These are phyloP conservation scores for Pythium apleroticum DNA, from an alignment of 352 stramenopile genomes.

Conservation along the genomic window DNA sequence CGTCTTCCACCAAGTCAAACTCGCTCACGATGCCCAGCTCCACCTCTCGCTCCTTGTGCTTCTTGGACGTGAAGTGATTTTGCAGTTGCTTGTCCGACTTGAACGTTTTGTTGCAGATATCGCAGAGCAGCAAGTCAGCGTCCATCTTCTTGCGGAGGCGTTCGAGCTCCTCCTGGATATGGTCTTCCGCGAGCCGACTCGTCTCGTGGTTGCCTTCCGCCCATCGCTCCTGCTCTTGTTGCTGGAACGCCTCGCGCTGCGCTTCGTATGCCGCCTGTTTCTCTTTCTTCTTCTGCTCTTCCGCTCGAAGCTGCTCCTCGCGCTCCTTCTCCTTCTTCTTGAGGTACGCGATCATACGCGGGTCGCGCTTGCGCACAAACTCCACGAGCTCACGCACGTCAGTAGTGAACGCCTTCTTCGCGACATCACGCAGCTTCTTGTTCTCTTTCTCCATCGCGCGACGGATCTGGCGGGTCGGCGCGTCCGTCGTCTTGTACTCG, in stretches of 20 bases:
- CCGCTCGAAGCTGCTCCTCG: conserved; percentile 39
- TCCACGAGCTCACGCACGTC: conserved; percentile 83
- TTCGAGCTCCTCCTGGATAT: conserved; percentile 68
- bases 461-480: conserved; percentile 69
- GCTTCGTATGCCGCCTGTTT: conserved; percentile 61
- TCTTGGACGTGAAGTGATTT: conserved; percentile 81
- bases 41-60: conserved; percentile 74
- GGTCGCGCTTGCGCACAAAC: conserved; percentile 79
- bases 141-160: conserved; percentile 69
- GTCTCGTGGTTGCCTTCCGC: conserved; percentile 40
- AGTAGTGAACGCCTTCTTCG: conserved; percentile 72
- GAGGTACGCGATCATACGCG: conserved; percentile 60
- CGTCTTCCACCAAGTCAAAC: conserved; percentile 55
- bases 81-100: conserved; percentile 82
- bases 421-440: conserved; percentile 80
- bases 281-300: conserved; percentile 55
- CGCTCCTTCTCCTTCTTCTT: conserved; percentile 73
- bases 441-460: conserved; percentile 89
- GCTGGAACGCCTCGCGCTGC: conserved; percentile 63
- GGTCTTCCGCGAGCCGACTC: conserved; percentile 46
- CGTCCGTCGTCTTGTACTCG: conserved; percentile 82
- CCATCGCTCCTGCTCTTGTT: conserved; percentile 67
- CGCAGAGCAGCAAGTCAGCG: conserved; percentile 64
- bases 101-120: conserved; percentile 84
- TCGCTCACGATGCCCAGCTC: conserved; percentile 65